phyloP scores from a whole-genome alignment of 306 rosid species.

The Rosa chinensis region DNA sequence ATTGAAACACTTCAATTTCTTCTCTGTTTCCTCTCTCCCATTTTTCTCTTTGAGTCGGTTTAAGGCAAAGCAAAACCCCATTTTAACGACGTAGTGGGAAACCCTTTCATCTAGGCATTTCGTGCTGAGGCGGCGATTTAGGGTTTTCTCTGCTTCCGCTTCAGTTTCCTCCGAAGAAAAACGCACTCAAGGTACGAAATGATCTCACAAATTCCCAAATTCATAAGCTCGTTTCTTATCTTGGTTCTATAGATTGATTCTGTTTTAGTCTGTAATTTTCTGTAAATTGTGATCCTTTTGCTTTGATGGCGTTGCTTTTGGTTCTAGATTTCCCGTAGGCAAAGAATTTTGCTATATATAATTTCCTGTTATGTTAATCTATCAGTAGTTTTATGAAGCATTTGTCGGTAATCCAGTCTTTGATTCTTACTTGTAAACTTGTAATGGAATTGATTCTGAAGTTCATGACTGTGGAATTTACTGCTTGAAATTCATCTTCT shows the following conservation, averaged over 20 bases:
- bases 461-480: not conserved
- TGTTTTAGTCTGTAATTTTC: not conserved
- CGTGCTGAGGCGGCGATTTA: slow-evolving; percentile 10
- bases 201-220: not conserved
- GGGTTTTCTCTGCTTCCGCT: slow-evolving; percentile 1
- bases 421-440: not conserved
- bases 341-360: not conserved
- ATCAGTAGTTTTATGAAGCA: not conserved
- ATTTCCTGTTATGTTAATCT: not conserved
- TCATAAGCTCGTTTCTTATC: not conserved
- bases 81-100: not conserved
- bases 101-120: too few species aligned
- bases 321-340: not conserved
- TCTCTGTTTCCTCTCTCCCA: not conserved
- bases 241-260: not conserved
- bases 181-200: not conserved
- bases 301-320: not conserved
- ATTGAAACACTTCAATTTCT: too few species aligned
- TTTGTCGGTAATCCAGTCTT: not conserved
- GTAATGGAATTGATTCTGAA: not conserved
- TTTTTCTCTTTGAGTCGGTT: not conserved
- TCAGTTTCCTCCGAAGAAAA: not conserved
- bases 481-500: not conserved
- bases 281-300: not conserved
- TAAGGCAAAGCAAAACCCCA: not conserved